Conservation (phyloP, 495 filamentous ascomycete species). For the Aspergillus ostianus region DNA sequence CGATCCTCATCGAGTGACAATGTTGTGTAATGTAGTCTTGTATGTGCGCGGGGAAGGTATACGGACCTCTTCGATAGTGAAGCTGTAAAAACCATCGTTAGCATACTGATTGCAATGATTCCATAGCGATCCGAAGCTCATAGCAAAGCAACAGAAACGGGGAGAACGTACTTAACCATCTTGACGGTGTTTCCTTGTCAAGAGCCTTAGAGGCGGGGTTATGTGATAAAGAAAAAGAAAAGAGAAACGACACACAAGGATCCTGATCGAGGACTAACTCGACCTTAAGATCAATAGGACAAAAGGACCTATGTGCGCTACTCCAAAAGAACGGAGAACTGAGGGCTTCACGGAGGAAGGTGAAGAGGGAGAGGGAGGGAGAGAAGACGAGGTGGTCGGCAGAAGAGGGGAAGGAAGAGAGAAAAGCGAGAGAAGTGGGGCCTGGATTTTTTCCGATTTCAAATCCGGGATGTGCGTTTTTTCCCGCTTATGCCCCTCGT, state of each 20-base stretch:
- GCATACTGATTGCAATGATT: conserved; percentile 12
- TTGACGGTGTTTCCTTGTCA: conserved; percentile 73
- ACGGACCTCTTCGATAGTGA: conserved; percentile 92
- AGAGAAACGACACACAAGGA: conserved; percentile 43
- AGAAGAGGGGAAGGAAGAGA: conserved; percentile 35
- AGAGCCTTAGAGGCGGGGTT: conserved; percentile 44
- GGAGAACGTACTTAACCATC: conserved; percentile 96
- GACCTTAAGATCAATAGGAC: conserved; percentile 40
- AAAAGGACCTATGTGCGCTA: conserved; percentile 45
- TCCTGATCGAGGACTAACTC: conserved; percentile 49
- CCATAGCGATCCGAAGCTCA: not conserved
- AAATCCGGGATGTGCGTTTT: conserved; percentile 35
- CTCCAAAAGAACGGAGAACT: conserved; percentile 37
- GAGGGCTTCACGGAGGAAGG: conserved; percentile 27
- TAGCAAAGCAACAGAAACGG: conserved; percentile 3
- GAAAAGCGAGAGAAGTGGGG: conserved; percentile 37
- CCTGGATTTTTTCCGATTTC: conserved; percentile 26
- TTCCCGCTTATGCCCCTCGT: conserved; percentile 24
- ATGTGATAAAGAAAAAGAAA: conserved; percentile 23
- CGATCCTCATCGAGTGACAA: not conserved
- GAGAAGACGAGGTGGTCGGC: conserved; percentile 17
- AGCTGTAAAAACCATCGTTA: conserved; percentile 60
- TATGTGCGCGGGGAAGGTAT: not conserved
- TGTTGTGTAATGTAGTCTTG: not conserved
- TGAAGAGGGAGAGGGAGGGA: conserved; percentile 27